Base-by-base conservation (phyloP, 371 early-diverging fungal genomes). In the Choanephora cucurbitarum region DNA sequence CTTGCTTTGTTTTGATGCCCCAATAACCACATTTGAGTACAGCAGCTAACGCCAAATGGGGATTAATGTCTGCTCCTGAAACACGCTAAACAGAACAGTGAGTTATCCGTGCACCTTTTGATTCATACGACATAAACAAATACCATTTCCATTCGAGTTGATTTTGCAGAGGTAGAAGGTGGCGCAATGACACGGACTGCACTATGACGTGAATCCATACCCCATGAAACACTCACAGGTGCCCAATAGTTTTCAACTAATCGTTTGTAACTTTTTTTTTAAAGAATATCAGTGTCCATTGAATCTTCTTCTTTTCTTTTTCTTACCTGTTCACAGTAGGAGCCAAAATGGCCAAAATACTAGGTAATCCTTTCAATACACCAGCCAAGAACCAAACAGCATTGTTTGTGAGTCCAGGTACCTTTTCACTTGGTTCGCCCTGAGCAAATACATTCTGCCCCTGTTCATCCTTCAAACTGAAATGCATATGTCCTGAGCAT, bases 191-290 rank as follows among this genome's bases (percentile, higher is more conserved):
- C 74, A 28, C 94, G 85, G 34, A 94, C 78, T 14, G 87, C 86
- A 8, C 90, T 78, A n/a, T 80, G 78, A 21, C 94, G 82, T 51
- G 87, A 87, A 57, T 92, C 92, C 46, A 86, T 65, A 11, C 94
- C 92, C 81, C 92, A 94, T 1, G 88, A 86, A 23, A 90, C 85
- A 15, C 78, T 88, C 3, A 90, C 82, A n/a, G 94, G 92, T 14
- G 94, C 90, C 91, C 92, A 94, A 63, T 83, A 90, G 60, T 87
- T 89, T 58, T 83, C 89, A n/a, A 86, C 86, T 32, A 94, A 62
- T 39, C 94, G 83, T 56, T 94, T 94, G 68, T 93, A 93, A 55
- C 90, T 86, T n/a, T n/a, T n/a, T n/a, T n/a, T n/a, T n/a, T n/a
- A n/a, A n/a, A n/a, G n/a, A n/a, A n/a, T n/a, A n/a, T n/a, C n/a